Conservation (phyloP, 2,329 filamentous ascomycete genomes). For the Fusarium luffae region DNA sequence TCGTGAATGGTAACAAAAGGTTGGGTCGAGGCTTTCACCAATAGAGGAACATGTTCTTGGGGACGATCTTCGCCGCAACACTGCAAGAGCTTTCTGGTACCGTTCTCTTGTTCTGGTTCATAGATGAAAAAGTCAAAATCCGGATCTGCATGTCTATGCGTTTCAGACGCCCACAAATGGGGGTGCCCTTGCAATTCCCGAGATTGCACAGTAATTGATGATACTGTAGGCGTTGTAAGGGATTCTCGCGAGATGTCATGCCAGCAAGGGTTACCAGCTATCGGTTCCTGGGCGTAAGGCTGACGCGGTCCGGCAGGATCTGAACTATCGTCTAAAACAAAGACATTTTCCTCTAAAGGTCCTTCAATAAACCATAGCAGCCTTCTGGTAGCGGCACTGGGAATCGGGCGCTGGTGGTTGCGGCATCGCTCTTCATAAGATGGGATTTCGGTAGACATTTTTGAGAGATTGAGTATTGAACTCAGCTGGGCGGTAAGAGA, state of each 20-base stretch:
- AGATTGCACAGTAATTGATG: not conserved
- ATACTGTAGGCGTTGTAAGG: accelerated
- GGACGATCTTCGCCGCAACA: not conserved
- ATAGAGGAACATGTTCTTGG: not conserved
- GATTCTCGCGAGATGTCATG: not conserved
- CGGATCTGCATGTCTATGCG: not conserved
- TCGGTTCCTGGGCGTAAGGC: accelerated
- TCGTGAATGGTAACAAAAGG: not conserved
- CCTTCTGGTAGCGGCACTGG: too few relatives aligned
- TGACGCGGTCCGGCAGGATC: not conserved
- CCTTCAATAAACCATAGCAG: not conserved
- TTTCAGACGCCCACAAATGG: not conserved
- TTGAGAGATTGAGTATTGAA: too few relatives aligned
- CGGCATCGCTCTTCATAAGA: not conserved
- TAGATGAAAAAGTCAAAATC: not conserved
- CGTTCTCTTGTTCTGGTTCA: accelerated
- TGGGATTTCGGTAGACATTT: not conserved
- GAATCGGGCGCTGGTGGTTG: accelerated
- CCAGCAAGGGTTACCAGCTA: not conserved
- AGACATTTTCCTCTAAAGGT: accelerated
- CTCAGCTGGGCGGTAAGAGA: too few relatives aligned
- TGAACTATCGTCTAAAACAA: accelerated
- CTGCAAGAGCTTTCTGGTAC: not conserved
- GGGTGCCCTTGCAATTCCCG: not conserved
- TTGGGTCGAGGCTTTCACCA: not conserved